Evolutionary conservation across 352 stramenopile species (phyloP), one percentile per base, ranked within the genome.

Genomic region (Globisporangium barbulae): DNA sequence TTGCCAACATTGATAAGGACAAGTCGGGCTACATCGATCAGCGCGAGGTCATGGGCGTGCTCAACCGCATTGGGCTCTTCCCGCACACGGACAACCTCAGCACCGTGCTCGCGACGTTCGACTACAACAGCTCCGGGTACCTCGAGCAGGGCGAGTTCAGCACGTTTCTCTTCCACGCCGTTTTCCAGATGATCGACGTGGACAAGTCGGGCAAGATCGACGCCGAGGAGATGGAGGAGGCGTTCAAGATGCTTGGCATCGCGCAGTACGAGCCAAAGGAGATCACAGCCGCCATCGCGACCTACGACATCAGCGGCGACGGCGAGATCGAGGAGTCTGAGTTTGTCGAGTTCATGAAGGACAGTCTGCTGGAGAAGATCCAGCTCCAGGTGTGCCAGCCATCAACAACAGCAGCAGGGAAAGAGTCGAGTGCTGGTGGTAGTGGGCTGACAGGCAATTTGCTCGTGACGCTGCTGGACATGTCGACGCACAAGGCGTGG

Each of bases 331-430:
- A 95, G 61, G 76, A 87, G 53, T 78, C 64, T n/a, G 85, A 93
- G 59, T 95, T 95, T 64, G 69, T 92, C 10, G 81, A 90, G 62
- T 90, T 93, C 59, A 89, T 94, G 73, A 88, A 82, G 47, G 74
- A 83, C 25, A 72, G 71, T 53, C 52, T 93, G 12, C 73, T 91
- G 3, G 74, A 88, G 10, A 73, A 74, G 21, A 85, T 91, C 55
- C 83, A 88, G 53, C 64, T 70, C 25, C 71, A 89, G 59, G 49
- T 90, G n/a, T 30, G 45, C 17, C 10, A n/a, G 4, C n/a, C 33
- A 19, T 6, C 53, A 44, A 8, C 30, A 13, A 5, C 30, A n/a
- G 12, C 3, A 25, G 2, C 57, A 63, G 30, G 10, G 31, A 53
- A 61, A 61, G 39, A 42, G 7, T 12, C 54, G 2, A 50, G 3